phyloP scores from a whole-genome alignment of 106 monocot genomes.

The Allium fistulosum region DNA sequence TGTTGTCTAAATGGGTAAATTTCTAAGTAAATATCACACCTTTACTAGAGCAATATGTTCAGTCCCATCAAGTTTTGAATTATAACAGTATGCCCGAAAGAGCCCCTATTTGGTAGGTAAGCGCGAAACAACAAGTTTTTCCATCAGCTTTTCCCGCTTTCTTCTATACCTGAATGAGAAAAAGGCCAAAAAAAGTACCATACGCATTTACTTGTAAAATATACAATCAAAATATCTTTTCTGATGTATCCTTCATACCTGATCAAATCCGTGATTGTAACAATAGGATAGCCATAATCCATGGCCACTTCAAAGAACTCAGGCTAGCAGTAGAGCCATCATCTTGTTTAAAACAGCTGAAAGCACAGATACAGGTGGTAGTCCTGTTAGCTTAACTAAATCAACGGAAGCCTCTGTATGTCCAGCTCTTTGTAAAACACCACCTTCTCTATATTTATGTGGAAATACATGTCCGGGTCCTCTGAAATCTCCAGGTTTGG shows the following conservation, averaged over 20 bases:
- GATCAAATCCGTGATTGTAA: conserved; percentile 69
- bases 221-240: too few species aligned
- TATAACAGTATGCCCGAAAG: conserved; percentile 67
- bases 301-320: conserved; percentile 38
- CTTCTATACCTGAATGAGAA: conserved; percentile 74
- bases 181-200: too few species aligned
- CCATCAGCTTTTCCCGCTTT: conserved; percentile 73
- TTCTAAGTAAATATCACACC: conserved; percentile 21
- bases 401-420: conserved; percentile 83
- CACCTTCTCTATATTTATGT: conserved; percentile 66
- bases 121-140: conserved; percentile 58
- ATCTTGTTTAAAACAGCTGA: conserved; percentile 50
- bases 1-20: background rate
- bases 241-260: conserved; percentile 18
- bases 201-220: too few species aligned
- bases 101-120: conserved; percentile 78
- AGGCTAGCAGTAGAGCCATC: conserved; percentile 64
- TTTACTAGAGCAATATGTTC: conserved; percentile 84
- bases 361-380: conserved; percentile 48
- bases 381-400: conserved; percentile 52
- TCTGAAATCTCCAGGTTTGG: conserved; percentile 71
- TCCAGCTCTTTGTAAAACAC: conserved; percentile 64
- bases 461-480: conserved; percentile 87
- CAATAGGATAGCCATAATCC: conserved; percentile 40
- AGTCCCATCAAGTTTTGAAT: conserved; percentile 69